Evolutionary conservation across 169 alveolate species (phyloP).

Genomic region (Plasmodium relictum): DNA sequence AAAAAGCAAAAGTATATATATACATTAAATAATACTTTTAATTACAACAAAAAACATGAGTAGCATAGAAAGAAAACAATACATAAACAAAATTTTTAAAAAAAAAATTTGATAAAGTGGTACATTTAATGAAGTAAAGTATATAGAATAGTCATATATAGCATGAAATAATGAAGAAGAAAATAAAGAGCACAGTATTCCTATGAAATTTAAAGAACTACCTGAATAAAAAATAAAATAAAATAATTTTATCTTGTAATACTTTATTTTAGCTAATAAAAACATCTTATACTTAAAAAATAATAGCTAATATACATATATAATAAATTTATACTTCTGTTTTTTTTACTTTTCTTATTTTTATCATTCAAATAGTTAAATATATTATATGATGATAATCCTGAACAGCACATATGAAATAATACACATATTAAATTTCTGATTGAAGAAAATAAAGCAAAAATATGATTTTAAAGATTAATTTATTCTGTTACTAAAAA

Average conservation of each 20-base stretch:
- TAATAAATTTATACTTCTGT: conserved; percentile 6
- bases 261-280: background rate
- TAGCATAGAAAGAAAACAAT: conserved; percentile 27
- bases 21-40: too few relatives aligned
- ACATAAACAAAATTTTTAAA: conserved; percentile 33
- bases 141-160: conserved; percentile 65
- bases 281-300: background rate
- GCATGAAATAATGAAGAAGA: conserved; percentile 67
- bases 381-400: conserved; percentile 47
- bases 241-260: too few relatives aligned
- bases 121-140: conserved; percentile 35
- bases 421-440: conserved; percentile 65
- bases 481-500: background rate
- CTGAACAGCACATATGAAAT: conserved; percentile 74
- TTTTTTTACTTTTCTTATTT: conserved; percentile 17
- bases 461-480: background rate
- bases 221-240: background rate
- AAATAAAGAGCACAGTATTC: conserved; percentile 22
- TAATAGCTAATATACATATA: background rate
- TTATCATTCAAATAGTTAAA: background rate
- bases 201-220: background rate
- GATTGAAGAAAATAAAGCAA: conserved; percentile 4
- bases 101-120: conserved; percentile 34
- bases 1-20: too few relatives aligned
- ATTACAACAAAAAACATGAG: conserved; percentile 42